Evolutionary conservation across 441 rosid genomes (phyloP).

Genomic region (Bocquillonia castaneifolia): DNA sequence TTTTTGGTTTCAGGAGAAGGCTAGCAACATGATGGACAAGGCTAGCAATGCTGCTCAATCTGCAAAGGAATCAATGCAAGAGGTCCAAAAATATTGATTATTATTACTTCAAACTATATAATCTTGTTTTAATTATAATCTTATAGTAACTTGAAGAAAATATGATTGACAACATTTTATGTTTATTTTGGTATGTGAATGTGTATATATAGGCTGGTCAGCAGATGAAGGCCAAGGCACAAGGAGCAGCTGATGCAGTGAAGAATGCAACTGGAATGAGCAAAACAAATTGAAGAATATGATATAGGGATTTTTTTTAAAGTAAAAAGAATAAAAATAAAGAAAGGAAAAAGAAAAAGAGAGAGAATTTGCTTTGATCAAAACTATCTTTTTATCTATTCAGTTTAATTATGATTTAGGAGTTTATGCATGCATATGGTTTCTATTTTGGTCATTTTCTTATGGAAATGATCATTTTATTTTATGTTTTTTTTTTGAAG

Average conservation of each 20-base stretch:
- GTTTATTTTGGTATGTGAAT: background rate
- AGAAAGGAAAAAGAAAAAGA: too few species aligned
- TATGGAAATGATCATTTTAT: background rate
- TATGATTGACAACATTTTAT: background rate
- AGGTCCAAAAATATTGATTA: constrained; percentile 30
- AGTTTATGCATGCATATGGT: too few species aligned
- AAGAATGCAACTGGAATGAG: constrained; percentile 64
- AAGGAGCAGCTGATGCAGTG: constrained; percentile 56
- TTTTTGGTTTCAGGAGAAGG: constrained; percentile 48
- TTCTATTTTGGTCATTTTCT: background rate
- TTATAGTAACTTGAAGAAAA: background rate
- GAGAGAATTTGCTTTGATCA: too few species aligned
- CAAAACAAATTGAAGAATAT: constrained; percentile 39
- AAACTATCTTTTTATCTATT: too few species aligned
- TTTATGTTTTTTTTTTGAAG: background rate
- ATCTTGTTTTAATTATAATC: background rate
- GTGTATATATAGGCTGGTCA: constrained; percentile 45
- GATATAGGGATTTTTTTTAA: too few species aligned
- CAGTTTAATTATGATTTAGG: too few species aligned
- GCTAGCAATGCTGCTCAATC: constrained; percentile 59
- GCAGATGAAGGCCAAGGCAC: constrained; percentile 50
- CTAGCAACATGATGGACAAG: constrained; percentile 46
- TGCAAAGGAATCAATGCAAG: constrained; percentile 49
- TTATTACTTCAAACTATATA: too few species aligned
- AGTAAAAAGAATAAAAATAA: too few species aligned